Evolutionary conservation across 495 filamentous ascomycete species (phyloP).

Genomic region (Hypoxylon lenormandii): DNA sequence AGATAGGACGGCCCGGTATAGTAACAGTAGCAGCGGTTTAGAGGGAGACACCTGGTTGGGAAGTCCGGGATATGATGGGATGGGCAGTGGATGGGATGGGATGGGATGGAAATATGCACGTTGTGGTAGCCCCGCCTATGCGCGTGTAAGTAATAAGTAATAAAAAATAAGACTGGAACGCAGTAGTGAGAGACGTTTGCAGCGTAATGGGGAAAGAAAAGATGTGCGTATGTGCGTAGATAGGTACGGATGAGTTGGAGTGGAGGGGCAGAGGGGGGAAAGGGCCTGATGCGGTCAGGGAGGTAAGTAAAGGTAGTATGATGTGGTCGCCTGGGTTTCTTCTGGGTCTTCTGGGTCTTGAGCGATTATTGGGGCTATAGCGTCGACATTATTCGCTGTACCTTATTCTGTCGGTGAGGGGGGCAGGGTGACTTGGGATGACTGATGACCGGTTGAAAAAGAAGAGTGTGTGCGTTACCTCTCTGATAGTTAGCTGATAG

Average conservation of each 20-base stretch:
- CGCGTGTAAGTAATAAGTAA: constrained; percentile 21
- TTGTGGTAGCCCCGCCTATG: constrained; percentile 33
- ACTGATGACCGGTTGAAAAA: constrained; percentile 1
- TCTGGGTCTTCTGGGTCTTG: constrained; percentile 3
- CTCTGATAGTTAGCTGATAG: no score
- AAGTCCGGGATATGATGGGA: constrained; percentile 28
- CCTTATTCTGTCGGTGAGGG: constrained; percentile 34
- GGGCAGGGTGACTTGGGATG: constrained; percentile 11
- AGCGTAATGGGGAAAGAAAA: not conserved
- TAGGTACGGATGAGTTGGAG: constrained; percentile 25
- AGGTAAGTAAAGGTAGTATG: constrained; percentile 27
- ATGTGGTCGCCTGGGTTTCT: constrained; percentile 33
- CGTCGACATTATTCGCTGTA: constrained; percentile 29
- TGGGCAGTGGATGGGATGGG: constrained; percentile 32
- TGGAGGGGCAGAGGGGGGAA: not conserved
- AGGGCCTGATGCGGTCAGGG: constrained; percentile 32
- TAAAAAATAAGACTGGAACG: constrained; percentile 31
- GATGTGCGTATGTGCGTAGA: not conserved
- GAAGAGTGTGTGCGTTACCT: constrained; percentile 11
- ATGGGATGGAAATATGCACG: constrained; percentile 33
- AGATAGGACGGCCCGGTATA: not conserved
- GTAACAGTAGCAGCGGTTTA: constrained; percentile 22
- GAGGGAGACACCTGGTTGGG: constrained; percentile 37
- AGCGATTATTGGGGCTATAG: constrained; percentile 35
- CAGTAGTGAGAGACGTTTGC: constrained; percentile 37